Conservation (phyloP, 2,329 filamentous ascomycete species). For the Curvularia eragrostidis region DNA sequence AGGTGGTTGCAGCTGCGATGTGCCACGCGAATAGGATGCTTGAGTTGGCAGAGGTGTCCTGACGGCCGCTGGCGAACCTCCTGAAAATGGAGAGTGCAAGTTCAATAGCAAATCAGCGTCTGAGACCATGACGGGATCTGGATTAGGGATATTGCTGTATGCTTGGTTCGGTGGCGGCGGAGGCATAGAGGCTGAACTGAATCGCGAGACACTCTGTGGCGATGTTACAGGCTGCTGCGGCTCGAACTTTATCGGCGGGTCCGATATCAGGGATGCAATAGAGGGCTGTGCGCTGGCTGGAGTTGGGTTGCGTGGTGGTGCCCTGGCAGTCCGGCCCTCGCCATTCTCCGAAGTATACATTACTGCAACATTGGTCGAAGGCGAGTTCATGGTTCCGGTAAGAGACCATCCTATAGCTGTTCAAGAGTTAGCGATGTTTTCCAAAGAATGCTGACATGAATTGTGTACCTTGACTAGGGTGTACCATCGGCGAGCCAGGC, state of each 20-base stretch:
- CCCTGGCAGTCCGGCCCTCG: constrained; percentile 33
- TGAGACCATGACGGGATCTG: constrained; percentile 50
- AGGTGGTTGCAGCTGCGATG: constrained; percentile 9
- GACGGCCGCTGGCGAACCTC: constrained; percentile 30
- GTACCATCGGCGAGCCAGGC: constrained; percentile 56
- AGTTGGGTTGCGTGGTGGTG: constrained; percentile 27
- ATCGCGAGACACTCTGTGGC: constrained; percentile 32
- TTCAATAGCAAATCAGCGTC: constrained; percentile 59
- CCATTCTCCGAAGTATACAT: constrained; percentile 69
- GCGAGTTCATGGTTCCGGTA: constrained; percentile 86
- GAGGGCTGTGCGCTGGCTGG: constrained; percentile 35
- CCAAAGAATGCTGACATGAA: background rate
- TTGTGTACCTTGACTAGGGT: constrained; percentile 58
- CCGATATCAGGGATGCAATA: constrained; percentile 41
- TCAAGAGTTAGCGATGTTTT: constrained; percentile 18
- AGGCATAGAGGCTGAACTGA: constrained; percentile 40
- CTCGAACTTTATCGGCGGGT: constrained; percentile 40
- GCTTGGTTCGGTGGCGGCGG: constrained; percentile 41
- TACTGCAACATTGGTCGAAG: constrained; percentile 81
- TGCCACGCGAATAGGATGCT: constrained; percentile 27
- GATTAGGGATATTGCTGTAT: constrained; percentile 33
- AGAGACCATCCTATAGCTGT: constrained; percentile 81
- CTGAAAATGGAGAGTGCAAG: constrained; percentile 55
- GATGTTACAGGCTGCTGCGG: constrained; percentile 29
- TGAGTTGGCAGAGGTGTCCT: constrained; percentile 24